phyloP scores from a whole-genome alignment of 2,329 filamentous ascomycete genomes.

The Exserohilum rostratum region DNA sequence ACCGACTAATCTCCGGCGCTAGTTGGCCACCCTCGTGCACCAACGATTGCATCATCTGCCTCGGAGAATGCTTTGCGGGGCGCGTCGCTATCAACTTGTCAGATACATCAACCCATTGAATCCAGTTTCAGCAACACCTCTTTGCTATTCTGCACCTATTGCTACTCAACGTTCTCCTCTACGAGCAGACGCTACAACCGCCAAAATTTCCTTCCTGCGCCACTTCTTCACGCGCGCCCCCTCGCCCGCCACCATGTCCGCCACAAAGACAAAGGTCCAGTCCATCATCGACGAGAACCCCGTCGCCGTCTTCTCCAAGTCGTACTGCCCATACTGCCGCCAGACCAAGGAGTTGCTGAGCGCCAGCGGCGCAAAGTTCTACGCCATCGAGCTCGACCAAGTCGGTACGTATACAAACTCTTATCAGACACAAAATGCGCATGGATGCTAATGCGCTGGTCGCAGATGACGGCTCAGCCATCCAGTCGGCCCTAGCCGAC shows the following conservation, averaged over 20 bases:
- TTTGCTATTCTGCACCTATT: too few relatives aligned
- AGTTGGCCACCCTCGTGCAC: constrained; percentile 13
- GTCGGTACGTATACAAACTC: constrained; percentile 65
- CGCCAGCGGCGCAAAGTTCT: constrained; percentile 73
- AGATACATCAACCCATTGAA: background rate
- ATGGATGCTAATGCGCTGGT: background rate
- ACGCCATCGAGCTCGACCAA: constrained; percentile 82
- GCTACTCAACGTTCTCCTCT: too few relatives aligned
- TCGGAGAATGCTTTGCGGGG: constrained; percentile 31
- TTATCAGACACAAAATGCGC: background rate
- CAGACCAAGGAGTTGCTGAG: constrained; percentile 77
- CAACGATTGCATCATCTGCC: constrained; percentile 42
- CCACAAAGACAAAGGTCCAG: constrained; percentile 83
- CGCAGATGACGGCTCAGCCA: constrained; percentile 77
- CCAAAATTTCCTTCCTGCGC: constrained; percentile 71
- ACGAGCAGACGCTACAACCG: constrained; percentile 24
- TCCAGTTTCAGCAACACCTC: too few relatives aligned
- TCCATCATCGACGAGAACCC: constrained; percentile 86
- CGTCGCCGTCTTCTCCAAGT: constrained; percentile 96
- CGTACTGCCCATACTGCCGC: constrained; percentile 92
- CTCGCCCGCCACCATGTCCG: constrained; percentile 74
- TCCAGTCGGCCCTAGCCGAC: constrained; percentile 82
- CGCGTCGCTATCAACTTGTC: constrained; percentile 31
- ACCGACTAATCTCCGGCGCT: constrained; percentile 10
- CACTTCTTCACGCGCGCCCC: constrained; percentile 70